phyloP scores from a whole-genome alignment of 2,329 filamentous ascomycete species.

The Ceratocystis cubensis region DNA sequence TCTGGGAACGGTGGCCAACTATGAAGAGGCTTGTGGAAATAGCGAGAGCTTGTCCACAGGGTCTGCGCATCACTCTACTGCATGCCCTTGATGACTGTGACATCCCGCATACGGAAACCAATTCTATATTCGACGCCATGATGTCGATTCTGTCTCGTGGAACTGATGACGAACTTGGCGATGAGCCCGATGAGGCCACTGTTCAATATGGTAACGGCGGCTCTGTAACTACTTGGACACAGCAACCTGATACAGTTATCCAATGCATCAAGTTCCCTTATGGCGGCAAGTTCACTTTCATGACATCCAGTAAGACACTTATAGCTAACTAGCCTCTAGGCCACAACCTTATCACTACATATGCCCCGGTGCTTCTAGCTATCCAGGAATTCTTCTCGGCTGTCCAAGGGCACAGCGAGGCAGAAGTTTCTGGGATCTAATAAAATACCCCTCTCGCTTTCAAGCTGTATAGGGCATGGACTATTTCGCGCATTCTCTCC shows the following conservation, averaged over 20 bases:
- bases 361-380: conserved; percentile 49
- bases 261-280: conserved; percentile 43
- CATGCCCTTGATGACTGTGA: conserved; percentile 73
- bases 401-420: neutral
- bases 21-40: conserved; percentile 50
- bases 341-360: conserved; percentile 58
- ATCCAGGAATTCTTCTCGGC: conserved; percentile 51
- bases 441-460: neutral
- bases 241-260: conserved; percentile 36
- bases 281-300: conserved; percentile 36
- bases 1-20: conserved; percentile 76
- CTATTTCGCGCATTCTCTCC: neutral
- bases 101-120: conserved; percentile 62
- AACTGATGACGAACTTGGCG: conserved; percentile 27
- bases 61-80: conserved; percentile 56
- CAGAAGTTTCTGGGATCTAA: neutral
- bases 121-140: conserved; percentile 49
- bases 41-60: conserved; percentile 38
- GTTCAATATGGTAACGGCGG: conserved; percentile 34
- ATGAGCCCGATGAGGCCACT: conserved; percentile 36
- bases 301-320: neutral
- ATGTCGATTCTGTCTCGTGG: conserved; percentile 36
- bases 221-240: conserved; percentile 37
- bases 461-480: neutral
- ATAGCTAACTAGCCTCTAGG: conserved; percentile 32